Evolutionary conservation across 2,329 filamentous ascomycete species (phyloP), one percentile per base, ranked within the genome.

Genomic region (Sporothrix luriei): DNA sequence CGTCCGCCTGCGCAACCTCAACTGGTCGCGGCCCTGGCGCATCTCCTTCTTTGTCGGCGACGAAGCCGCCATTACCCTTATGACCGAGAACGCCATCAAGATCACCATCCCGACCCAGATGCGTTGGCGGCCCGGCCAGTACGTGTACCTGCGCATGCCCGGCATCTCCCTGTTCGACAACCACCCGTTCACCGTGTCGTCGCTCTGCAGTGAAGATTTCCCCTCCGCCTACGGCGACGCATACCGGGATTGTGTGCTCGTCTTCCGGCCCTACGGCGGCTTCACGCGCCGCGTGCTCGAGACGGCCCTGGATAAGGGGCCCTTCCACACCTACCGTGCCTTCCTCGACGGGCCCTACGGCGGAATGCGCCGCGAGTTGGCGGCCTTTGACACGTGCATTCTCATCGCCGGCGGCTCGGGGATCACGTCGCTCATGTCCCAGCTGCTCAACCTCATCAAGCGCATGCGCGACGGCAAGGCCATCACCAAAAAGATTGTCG

Each of bases 291-390:
- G 90, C 75, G 92, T 97, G 0, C 84, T 95, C n/a, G 85, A 94
- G 55, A 94, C 89, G 0, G 91, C 93, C 2, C 85, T 96, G 54
- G 88, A 92, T 70, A 92, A 95, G 75, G 93, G 93, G 0, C 94
- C 93, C 0, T 94, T 93, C 81, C 92, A 95, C 78, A 97, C 93
- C 0, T 97, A 97, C 77, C 88, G 93, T 14, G 93, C 94, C 1
- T 97, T 97, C 77, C 83, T 98, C 4, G 94, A 98, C 76, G 94
- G 94, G 0, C 95, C 95, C 0, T 98, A 98, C 73, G 95, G 95
- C 68, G 94, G 94, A 69, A 97, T 97, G 92, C 90, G 92, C 71
- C 87, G 93, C 68, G 91, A 94, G 72, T 85, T 98, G 73, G 91
- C 94, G 62, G 92, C 94, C 1, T 98, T 98, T 75, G 94, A 98